Base-by-base conservation (phyloP, 768 basidiomycete genomes). In the Xerocomellus intermedius region DNA sequence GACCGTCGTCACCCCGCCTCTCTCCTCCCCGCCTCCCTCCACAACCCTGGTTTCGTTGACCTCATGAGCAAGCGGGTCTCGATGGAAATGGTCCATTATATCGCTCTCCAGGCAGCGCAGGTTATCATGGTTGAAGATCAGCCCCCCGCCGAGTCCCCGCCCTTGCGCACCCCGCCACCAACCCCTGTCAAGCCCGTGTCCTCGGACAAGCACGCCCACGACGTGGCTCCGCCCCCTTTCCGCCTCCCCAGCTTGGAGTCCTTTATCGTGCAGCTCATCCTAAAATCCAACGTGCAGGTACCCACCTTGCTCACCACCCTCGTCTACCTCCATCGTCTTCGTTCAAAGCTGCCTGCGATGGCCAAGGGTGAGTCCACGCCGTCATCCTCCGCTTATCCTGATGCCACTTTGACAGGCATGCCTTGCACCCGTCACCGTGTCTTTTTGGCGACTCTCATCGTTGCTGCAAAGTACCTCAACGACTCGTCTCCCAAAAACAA, bases 401-500 rank as follows among this genome's bases (percentile, higher is more conserved):
- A 57, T 39, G 13, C 48, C 50, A 35, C 52, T 42, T 54, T 24
- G 5, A 41, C 55, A 79, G 80, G 94, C 45, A 86, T 94, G 78
- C 82, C 89, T 22, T 97, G 94, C 72, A 96, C 96, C 21, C 84
- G 93, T 35, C 96, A 98, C 68, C 87, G 96, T 45, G 88, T 99
- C 49, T 98, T 99, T 74, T 82, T 99, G 62, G 96, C 96, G 22
- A 87, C 91, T 1, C 87, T 99, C 63, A 98, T 99, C 72, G 89
- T 93, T 39, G 86, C 96, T 22, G 89, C 94, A 58, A 99, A 99
- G 75, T 98, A 98, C 73, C 84, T 98, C 67, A 97, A 99, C 73
- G 93, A 95, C 73, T 89, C 89, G n/a, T 88, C 89, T 42, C 92
- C 92, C 4, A 96, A 94, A 80, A 99, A 98, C 77, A 81, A 81